Evolutionary conservation across 176 grass and related monocot species (phyloP).

Genomic region (Pontederia crassipes): DNA sequence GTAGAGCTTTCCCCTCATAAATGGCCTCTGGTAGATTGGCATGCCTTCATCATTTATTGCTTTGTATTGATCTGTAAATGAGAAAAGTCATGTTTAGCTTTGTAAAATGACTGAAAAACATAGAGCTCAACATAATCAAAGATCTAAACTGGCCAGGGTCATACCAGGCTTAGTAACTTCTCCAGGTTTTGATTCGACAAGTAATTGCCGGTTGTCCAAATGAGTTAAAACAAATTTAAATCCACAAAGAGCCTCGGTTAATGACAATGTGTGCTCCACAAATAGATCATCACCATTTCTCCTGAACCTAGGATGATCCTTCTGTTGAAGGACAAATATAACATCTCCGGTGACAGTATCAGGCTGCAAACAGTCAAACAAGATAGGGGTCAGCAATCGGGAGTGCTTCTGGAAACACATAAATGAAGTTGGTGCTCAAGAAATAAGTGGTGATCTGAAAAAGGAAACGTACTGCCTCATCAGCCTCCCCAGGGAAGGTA

Average conservation of each 20-base stretch:
- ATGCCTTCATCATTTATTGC: slow-evolving; percentile 2
- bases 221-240: slow-evolving; percentile 10
- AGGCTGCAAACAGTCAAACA: not conserved
- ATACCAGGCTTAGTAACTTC: slow-evolving; percentile 10
- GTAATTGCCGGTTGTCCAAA: not conserved
- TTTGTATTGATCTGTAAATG: slow-evolving; percentile 1
- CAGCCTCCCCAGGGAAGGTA: slow-evolving; percentile 1
- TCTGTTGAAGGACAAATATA: slow-evolving; percentile 2
- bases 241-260: not conserved
- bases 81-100: not conserved
- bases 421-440: too few species aligned
- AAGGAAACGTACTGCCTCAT: not conserved
- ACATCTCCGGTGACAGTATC: not conserved
- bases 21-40: slow-evolving; percentile 4
- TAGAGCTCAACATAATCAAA: too few species aligned
- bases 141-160: not conserved
- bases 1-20: slow-evolving; percentile 3
- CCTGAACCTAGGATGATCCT: slow-evolving; percentile 5
- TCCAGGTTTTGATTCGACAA: not conserved
- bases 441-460: not conserved
- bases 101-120: not conserved
- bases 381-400: not conserved
- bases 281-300: not conserved
- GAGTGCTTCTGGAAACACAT: not conserved
- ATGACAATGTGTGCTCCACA: not conserved